Base-by-base conservation (phyloP, 2,329 filamentous ascomycete species). In the Botryotinia convoluta region DNA sequence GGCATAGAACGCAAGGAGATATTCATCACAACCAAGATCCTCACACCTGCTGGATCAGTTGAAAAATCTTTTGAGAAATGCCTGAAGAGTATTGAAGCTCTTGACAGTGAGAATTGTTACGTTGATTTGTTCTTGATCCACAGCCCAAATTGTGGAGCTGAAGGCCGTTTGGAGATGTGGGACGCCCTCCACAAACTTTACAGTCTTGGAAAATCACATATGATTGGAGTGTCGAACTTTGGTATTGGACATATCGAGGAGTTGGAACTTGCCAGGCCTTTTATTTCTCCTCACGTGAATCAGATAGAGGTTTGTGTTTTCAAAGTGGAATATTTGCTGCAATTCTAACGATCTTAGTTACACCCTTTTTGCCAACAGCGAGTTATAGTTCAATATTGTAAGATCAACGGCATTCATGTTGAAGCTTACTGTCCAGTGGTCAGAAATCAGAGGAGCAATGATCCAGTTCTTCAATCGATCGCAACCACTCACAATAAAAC, bases 291-390 rank as follows among this genome's bases (percentile, higher is more conserved):
- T 22, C 69, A 72, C 9, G 69, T 74, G n/a, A 72, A 65, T 42
- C 72, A 74, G 37, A 72, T 74, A 42, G 72, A 72, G 72, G 61
- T 74, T 72, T 51, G 48, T 39, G 42, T 88, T 37, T 32, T 42
- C 26, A 8, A 5, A 7, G 26, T 39, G 22, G 6, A 10, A 16
- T 14, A 22, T 63, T 22, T 14, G 16, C 7, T 37, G 20, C 10
- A 44, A 8, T 12, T 63, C 64, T 69, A 63, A 69, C 39, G 32
- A 42, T 29, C 22, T 26, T 64, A 81, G 80, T 73, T 93, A 18
- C 90, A 93, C 80, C 90, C 90, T 2, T 93, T 90, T 88, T 86
- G 89, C 32, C 85, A 88, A 9, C 90, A 92, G 79, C 85, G 86
- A 48, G 85, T 86, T 29, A 84, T 88, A 51, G 87, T 88, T 57